Evolutionary conservation across 2,329 filamentous ascomycete species (phyloP), one percentile per base, ranked within the genome.

Genomic region (Chaetomiaceae sp.): DNA sequence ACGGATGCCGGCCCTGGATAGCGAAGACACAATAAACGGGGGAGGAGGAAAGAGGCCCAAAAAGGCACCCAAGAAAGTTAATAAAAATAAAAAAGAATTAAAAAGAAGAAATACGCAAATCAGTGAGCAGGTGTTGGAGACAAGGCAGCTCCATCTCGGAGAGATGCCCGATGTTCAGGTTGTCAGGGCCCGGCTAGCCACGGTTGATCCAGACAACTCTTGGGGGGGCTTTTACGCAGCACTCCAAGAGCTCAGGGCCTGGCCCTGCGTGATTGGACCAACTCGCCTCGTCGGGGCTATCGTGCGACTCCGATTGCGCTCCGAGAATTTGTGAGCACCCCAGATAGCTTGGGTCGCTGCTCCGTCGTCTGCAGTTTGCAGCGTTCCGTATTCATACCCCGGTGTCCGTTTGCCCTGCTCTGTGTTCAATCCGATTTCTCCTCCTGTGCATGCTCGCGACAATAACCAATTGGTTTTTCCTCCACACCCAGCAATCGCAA

Each of bases 271-370:
- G 56, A 57, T 59, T 59, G 56, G 56, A 18, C 27, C 48, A 48
- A 21, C 30, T 29, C 30, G 23, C 38, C 7, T 16, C 18, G 6
- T 42, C 25, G 21, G 37, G 42, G 43, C 36, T 49, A 46, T 48
- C 50, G 44, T 38, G 34, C 20, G 16, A 20, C 55, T 58, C 55
- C 55, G 55, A 58, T 58, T 46, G 23, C 33, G 49, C 55, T 55
- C 55, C 55, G 55, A 58, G 49, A 56, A 40, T 54, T 52, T 52
- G 48, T 36, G 38, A 27, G 27, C 37, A 20, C 18, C 23, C 11
- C 14, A 20, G 29, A 4, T 14, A 49, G 25, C 36, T 49, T 33
- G 18, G 11, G 18, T n/a, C n/a, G 5, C 1, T 20, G n/a, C 47
- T 20, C 6, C 23, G 9, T 21, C 16, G 6, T 13, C 33, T 5